Conservation (phyloP, 225 moss, liverwort and hornwort species). For the Marchantia paleacea region DNA sequence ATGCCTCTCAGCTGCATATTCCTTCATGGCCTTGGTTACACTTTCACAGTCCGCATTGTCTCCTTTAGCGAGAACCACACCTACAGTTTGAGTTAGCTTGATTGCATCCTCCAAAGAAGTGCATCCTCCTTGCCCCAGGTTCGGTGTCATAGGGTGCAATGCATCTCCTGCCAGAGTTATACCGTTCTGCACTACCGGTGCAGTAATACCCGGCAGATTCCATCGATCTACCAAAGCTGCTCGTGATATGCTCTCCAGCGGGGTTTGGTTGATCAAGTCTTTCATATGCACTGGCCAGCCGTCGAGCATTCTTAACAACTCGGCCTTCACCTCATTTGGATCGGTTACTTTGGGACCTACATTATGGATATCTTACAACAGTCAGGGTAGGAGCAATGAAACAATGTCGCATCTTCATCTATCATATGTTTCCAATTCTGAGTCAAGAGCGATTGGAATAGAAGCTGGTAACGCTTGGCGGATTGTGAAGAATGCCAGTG, state of each 20-base stretch:
- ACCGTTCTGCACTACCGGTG: conserved; percentile 38
- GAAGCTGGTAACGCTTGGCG: too few relatives aligned
- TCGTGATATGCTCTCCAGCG: conserved; percentile 32
- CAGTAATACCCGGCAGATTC: conserved; percentile 38
- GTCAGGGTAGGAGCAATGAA: neutral
- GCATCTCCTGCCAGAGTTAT: conserved; percentile 66
- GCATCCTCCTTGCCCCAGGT: conserved; percentile 65
- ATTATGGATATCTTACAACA: neutral
- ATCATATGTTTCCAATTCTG: neutral
- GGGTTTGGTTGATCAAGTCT: conserved; percentile 36
- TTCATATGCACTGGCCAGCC: conserved; percentile 34
- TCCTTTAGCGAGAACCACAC: conserved; percentile 11
- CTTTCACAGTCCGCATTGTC: conserved; percentile 10
- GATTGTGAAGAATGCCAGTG: neutral
- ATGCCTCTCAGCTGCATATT: conserved; percentile 33
- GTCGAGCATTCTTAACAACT: conserved; percentile 24
- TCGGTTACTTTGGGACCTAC: conserved; percentile 44
- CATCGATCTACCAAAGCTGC: conserved; percentile 35
- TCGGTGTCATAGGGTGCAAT: conserved; percentile 60
- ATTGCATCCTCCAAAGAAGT: conserved; percentile 66
- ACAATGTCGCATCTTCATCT: neutral
- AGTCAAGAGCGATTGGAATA: neutral
- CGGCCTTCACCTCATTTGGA: conserved; percentile 48
- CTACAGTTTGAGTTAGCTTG: conserved; percentile 41
- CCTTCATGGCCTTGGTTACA: conserved; percentile 31